phyloP scores from a whole-genome alignment of 305 asterid genomes.

The Striga hermonthica region DNA sequence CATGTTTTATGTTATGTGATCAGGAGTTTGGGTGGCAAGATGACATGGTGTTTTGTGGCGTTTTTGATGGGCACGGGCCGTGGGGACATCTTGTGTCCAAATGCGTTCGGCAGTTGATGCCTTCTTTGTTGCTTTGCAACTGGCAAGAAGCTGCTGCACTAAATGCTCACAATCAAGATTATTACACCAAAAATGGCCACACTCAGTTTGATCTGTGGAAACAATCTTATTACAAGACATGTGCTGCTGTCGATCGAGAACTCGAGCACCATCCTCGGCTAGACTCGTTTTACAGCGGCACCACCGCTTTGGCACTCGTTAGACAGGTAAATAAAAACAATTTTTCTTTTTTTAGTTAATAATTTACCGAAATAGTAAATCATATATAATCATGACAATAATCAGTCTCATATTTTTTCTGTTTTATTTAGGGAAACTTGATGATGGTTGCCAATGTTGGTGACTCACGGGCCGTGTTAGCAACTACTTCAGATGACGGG shows the following conservation, averaged over 20 bases:
- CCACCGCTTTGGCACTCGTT: constrained; percentile 61
- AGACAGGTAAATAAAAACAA: constrained; percentile 48
- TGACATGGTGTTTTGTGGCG: constrained; percentile 72
- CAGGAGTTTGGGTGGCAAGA: constrained; percentile 80
- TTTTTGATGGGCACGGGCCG: constrained; percentile 85
- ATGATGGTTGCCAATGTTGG: constrained; percentile 69
- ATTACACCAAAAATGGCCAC: constrained; percentile 28
- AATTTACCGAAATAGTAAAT: not conserved
- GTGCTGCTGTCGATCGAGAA: constrained; percentile 64
- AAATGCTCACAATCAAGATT: constrained; percentile 31
- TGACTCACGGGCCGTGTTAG: constrained; percentile 79
- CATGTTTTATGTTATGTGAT: not conserved
- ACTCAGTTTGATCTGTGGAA: constrained; percentile 56
- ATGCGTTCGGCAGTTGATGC: constrained; percentile 57
- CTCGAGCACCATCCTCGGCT: constrained; percentile 48
- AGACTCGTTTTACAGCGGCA: constrained; percentile 75
- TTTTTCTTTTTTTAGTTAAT: not conserved
- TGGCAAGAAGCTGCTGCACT: constrained; percentile 67
- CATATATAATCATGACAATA: too few species aligned
- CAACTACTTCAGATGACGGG: constrained; percentile 54
- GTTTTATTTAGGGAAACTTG: constrained; percentile 50
- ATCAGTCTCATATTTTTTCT: not conserved
- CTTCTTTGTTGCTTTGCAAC: constrained; percentile 49
- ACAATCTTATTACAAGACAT: constrained; percentile 55
- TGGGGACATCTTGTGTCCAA: constrained; percentile 83